Conservation (phyloP, 208 protist species). For the Trypanosoma vivax region DNA sequence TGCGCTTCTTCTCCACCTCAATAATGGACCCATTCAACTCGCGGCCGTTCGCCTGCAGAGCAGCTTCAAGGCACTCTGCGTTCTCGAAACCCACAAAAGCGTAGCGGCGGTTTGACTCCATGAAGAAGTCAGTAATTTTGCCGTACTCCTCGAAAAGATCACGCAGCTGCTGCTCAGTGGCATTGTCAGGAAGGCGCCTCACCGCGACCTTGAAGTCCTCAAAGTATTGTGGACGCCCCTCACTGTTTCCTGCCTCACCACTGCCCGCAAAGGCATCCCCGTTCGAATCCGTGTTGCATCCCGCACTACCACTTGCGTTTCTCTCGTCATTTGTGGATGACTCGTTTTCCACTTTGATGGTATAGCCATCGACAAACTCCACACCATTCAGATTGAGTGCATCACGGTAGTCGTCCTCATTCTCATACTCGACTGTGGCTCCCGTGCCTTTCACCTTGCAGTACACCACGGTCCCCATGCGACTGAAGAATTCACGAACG, state of each 20-base stretch:
- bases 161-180: constrained; percentile 29
- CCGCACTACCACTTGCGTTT: too few species aligned
- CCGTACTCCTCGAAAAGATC: constrained; percentile 44
- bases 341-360: constrained; percentile 19
- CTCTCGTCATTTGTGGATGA: background rate
- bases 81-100: constrained; percentile 48
- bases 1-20: constrained; percentile 37
- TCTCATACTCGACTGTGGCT: constrained; percentile 24
- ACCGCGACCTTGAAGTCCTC: constrained; percentile 43
- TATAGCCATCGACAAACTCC: constrained; percentile 26
- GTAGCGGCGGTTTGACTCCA: constrained; percentile 25
- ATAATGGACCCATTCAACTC: constrained; percentile 14
- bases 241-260: constrained; percentile 16
- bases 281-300: too few species aligned
- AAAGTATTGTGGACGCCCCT: constrained; percentile 8
- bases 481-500: constrained; percentile 63
- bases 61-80: constrained; percentile 20
- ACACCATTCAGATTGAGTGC: constrained; percentile 30
- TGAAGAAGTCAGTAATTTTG: constrained; percentile 40
- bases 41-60: constrained; percentile 7
- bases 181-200: constrained; percentile 23
- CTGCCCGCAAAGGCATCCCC: background rate
- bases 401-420: constrained; percentile 29
- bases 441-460: constrained; percentile 26
- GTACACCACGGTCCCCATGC: constrained; percentile 38